Base-by-base conservation (phyloP, 2,329 filamentous ascomycete species). In the Trichocomaceae sp. region DNA sequence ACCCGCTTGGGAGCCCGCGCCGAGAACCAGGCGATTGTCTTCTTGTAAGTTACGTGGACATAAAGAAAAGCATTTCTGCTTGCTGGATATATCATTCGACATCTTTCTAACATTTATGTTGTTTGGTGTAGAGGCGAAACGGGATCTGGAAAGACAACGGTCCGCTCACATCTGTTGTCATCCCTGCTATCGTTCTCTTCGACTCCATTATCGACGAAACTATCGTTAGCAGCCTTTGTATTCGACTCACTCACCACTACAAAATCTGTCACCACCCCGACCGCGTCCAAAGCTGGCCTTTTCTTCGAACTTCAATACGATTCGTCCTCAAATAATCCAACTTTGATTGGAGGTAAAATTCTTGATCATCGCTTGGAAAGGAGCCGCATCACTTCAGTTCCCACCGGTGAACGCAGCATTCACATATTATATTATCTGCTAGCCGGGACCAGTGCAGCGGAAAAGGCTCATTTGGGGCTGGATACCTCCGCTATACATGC, bases 291-390 rank as follows among this genome's bases (percentile, higher is more conserved):
- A 72, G 87, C 93, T 10, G 93, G 93, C 59, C 80, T 99, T 15
- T 96, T 95, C 69, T 93, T 93, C 69, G 93, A 99, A 71, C 79
- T 99, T 42, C 93, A 99, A 72, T 99, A 99, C 69, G 92, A 99
- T 69, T 84, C 89, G 0, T 86, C 90, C 0, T 87, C 86, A 0
- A 85, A 88, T 23, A 90, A 87, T 65, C 93, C 93, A 1, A 84
- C 90, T 2, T 79, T 99, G 26, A 88, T 99, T 60, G 93, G 93
- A 73, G 92, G 90, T 63, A 97, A 99, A 73, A 79, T 99, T 15
- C 79, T 99, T 45, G 91, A 97, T 63, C 93, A 99, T 70, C 83
- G 93, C 62, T 77, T 99, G 47, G 93, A 99, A 73, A 80, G 93
- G 55, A 96, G 90, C 73, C 83, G 93, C 59, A 90, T 99, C 59